Conservation (phyloP, 225 moss, liverwort and hornwort genomes). For the Neckera pumila region DNA sequence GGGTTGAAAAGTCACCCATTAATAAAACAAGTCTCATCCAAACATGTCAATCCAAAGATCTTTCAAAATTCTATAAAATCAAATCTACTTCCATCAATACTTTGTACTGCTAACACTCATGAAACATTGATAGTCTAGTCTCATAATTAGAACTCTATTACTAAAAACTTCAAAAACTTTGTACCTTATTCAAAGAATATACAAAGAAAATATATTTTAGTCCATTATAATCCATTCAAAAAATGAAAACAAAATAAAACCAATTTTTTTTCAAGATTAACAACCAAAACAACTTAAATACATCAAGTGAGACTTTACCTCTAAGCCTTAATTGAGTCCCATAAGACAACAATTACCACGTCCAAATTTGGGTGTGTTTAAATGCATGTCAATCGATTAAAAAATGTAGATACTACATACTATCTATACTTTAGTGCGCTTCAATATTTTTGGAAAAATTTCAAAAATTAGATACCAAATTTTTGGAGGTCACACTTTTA, state of each 20-base stretch:
- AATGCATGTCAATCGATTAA: neutral
- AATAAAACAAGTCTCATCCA: too few species aligned
- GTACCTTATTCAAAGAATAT: too few species aligned
- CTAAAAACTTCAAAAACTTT: neutral
- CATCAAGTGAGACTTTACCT: neutral
- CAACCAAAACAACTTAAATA: too few species aligned
- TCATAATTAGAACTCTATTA: neutral
- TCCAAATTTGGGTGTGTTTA: fast-evolving
- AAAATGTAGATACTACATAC: too few species aligned
- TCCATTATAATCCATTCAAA: neutral
- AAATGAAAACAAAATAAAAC: too few species aligned
- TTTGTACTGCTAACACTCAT: too few species aligned
- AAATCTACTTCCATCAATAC: neutral
- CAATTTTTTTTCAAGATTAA: too few species aligned
- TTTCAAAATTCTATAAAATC: neutral
- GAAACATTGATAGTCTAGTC: too few species aligned
- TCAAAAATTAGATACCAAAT: neutral
- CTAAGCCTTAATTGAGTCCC: neutral
- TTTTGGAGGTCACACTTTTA: neutral
- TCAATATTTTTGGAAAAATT: fast-evolving
- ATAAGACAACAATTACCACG: too few species aligned
- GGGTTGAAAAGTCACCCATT: too few species aligned
- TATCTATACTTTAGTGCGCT: neutral
- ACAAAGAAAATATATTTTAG: too few species aligned
- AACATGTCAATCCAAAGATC: too few species aligned